Evolutionary conservation across 108 stramenopile genomes (phyloP), one percentile per base, ranked within the genome.

Genomic region (Discostella stelligeroides): DNA sequence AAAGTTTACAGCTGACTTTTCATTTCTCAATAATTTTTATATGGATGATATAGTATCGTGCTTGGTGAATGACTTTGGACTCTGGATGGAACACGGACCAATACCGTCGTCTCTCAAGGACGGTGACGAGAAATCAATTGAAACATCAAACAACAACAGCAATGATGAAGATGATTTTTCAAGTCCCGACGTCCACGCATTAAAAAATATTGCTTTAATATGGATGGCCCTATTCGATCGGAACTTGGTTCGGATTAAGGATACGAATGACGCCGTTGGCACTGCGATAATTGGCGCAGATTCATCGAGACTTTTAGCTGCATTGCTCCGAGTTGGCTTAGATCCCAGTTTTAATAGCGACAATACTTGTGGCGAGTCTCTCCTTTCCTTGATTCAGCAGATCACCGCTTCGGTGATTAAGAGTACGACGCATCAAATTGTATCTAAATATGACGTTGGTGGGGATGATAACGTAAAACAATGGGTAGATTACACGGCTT

Each of bases 51-150:
- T 78, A n/a, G 20, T 55, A 30, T 49, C 48, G 8, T 65, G 69
- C 54, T 56, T 78, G 49, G 45, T 55, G 7, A 34, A 56, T 65
- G 77, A 78, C 39, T 78, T 70, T 60, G 77, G 77, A 7, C 49
- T 78, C 27, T 78, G 64, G 77, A 27, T 71, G 18, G 50, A 28
- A 8, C 21, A 42, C 14, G 77, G 59, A 0, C 63, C 64, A 27
- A 29, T 45, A 10, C 29, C 15, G 17, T 20, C 50, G 48, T 4
- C 24, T 0, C 45, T 56, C 24, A 45, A 56, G 27, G 25, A 66
- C 47, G 80, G 54, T 49, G 53, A 80, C 27, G 65, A 43, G 29
- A 48, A 60, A 25, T 57, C 60, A 50, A 56, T 50, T 6, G 48
- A 46, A 47, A 42, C 66, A 28, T 49, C 61, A 10, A 45, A 47